Conservation (phyloP, 345 rosid genomes). For the Cardamine occulta region DNA sequence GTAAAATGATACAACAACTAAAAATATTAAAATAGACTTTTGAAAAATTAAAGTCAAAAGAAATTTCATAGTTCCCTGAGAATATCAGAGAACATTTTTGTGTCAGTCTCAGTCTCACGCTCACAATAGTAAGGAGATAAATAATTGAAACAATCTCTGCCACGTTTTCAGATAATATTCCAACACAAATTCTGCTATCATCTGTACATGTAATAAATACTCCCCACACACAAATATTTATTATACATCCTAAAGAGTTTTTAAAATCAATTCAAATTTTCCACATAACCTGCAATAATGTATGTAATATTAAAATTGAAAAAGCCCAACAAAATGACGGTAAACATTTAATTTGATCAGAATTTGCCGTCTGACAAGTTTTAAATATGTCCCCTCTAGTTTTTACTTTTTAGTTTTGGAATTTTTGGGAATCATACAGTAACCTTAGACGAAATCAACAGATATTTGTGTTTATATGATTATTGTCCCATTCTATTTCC, state of each 20-base stretch:
- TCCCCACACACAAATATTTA: too few species aligned
- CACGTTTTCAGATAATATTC: background rate
- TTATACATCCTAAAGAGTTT: background rate
- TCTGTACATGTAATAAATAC: background rate
- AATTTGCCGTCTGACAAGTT: conserved; percentile 7
- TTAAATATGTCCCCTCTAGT: background rate
- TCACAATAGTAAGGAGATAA: background rate
- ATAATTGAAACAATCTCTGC: background rate
- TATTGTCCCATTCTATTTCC: background rate
- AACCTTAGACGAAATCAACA: background rate
- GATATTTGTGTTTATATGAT: background rate
- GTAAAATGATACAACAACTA: background rate
- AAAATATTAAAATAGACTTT: background rate
- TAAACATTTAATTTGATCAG: background rate
- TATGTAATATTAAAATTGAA: background rate
- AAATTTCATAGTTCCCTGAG: conserved; percentile 18
- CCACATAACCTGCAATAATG: background rate
- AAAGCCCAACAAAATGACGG: background rate
- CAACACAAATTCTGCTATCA: background rate
- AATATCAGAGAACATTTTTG: conserved; percentile 24
- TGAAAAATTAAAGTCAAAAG: background rate
- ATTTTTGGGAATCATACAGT: conserved; percentile 3
- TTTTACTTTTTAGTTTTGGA: too few species aligned
- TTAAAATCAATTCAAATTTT: background rate
- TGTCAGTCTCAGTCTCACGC: conserved; percentile 27